Conservation (phyloP, 2,329 filamentous ascomycete species). For the Ophiocordyceps camponoti-leonardi region DNA sequence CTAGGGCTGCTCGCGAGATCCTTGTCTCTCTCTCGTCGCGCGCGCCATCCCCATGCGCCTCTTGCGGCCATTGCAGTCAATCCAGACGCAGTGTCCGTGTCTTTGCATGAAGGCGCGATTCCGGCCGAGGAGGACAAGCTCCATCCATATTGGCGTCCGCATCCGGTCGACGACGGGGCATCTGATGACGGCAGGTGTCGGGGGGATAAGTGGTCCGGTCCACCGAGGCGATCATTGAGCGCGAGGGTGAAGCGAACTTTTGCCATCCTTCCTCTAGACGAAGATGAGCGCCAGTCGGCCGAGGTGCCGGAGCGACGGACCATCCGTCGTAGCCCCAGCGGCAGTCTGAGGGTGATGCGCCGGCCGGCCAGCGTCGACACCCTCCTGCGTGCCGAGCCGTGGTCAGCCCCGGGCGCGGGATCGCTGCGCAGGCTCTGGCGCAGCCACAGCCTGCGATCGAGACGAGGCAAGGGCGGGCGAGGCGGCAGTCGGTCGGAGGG, state of each 20-base stretch:
- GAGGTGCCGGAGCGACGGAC: constrained; percentile 34
- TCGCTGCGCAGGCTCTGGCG: constrained; percentile 14
- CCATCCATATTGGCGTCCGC: constrained; percentile 45
- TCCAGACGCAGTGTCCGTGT: constrained; percentile 12
- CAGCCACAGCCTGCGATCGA: constrained; percentile 11
- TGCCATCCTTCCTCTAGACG: constrained; percentile 36
- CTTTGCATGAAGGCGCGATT: constrained; percentile 24
- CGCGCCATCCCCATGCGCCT: constrained; percentile 14
- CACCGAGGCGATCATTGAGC: constrained; percentile 31
- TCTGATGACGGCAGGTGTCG: constrained; percentile 25
- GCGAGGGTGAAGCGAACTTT: constrained; percentile 40
- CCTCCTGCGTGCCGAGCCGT: constrained; percentile 17
- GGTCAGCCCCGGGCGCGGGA: constrained; percentile 12
- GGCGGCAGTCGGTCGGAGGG: constrained; percentile 31
- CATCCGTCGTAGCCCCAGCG: constrained; percentile 40
- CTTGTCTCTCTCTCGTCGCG: constrained; percentile 32
- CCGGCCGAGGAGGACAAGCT: constrained; percentile 35
- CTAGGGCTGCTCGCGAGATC: constrained; percentile 29
- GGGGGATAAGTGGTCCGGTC: constrained; percentile 28
- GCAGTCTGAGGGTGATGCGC: constrained; percentile 40
- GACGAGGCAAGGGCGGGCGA: constrained; percentile 13
- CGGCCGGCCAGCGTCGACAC: constrained; percentile 31
- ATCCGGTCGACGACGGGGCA: constrained; percentile 20
- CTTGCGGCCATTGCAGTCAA: constrained; percentile 9
- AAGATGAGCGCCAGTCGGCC: constrained; percentile 16